Evolutionary conservation across 768 basidiomycete species (phyloP), one percentile per base, ranked within the genome.

Genomic region (Suillus paluster): DNA sequence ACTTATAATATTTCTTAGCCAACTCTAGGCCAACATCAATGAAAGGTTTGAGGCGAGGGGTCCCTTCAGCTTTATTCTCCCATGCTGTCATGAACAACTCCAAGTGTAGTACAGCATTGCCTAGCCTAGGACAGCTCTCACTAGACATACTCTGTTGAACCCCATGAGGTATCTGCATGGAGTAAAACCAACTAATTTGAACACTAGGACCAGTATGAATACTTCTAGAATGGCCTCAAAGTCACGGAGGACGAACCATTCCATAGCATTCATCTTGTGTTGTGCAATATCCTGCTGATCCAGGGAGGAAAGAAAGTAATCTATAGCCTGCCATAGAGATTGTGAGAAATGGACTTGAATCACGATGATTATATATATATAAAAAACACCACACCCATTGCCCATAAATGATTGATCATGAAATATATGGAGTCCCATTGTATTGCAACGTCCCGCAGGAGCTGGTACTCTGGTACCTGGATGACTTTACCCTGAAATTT

Each of bases 371-470:
- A n/a, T n/a, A n/a, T n/a, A n/a, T n/a, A n/a, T n/a, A n/a, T n/a
- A n/a, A n/a, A n/a, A n/a, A n/a, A n/a, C n/a, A n/a, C n/a, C n/a
- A n/a, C n/a, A n/a, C n/a, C n/a, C 36, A 63, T 53, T 4, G 52
- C 33, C 7, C 53, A 4, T 12, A 64, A 54, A 19, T 25, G 23
- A 54, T 66, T 48, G 0, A 80, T 63, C 78, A 81, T 79, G 57
- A 78, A 72, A 48, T 66, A 78, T 0, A 72, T 78, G 1, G 73
- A 78, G 55, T 80, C 77, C 80, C 78, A 80, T 0, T 71, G n/a
- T n/a, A n/a, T n/a, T n/a, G n/a, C n/a, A n/a, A n/a, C n/a, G n/a
- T n/a, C n/a, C n/a, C n/a, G n/a, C n/a, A n/a, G n/a, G n/a, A n/a
- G n/a, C n/a, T n/a, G n/a, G n/a, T n/a, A n/a, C n/a, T n/a, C n/a